phyloP scores from a whole-genome alignment of 2,329 filamentous ascomycete genomes.

The Aspergillus niger region DNA sequence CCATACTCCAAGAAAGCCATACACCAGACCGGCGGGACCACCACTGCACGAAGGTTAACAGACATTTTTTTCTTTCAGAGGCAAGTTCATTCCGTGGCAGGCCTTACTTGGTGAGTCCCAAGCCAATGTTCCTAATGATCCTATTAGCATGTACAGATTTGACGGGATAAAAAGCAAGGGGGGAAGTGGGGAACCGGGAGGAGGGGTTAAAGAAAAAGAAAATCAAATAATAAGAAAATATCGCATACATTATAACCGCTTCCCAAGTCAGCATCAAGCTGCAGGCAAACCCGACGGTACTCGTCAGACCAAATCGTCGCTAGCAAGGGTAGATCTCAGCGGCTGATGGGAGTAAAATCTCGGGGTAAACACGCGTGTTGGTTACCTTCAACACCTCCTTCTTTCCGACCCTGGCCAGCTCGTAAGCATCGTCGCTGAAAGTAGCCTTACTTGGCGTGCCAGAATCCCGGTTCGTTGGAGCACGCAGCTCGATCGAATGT shows the following conservation, averaged over 20 bases:
- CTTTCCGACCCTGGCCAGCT: slow-evolving; percentile 17
- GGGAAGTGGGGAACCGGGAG: background rate
- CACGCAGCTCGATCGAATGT: background rate
- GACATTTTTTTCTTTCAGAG: too few species aligned
- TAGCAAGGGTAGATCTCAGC: slow-evolving; percentile 16
- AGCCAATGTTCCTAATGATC: background rate
- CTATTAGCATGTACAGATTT: too few species aligned
- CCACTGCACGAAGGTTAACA: slow-evolving; percentile 23
- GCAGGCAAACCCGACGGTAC: slow-evolving; percentile 43
- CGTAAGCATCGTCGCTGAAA: background rate
- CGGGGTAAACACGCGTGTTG: background rate
- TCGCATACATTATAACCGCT: slow-evolving; percentile 17
- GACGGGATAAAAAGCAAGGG: too few species aligned
- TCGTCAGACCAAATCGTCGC: slow-evolving; percentile 44
- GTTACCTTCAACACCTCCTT: slow-evolving; percentile 17
- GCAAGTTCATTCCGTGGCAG: background rate
- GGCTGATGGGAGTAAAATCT: background rate
- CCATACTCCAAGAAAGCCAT: slow-evolving; percentile 36
- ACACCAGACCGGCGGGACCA: slow-evolving; percentile 34
- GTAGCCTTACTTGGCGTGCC: background rate
- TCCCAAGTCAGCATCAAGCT: slow-evolving; percentile 45
- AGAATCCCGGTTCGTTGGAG: background rate
- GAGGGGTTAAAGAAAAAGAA: too few species aligned
- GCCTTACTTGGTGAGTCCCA: slow-evolving; percentile 1
- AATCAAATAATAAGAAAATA: too few species aligned